Percentiles rank a stretch among this genome's conserved stretches.
Conservation (phyloP, 306 rosid genomes). For the Ormosia emarginata region DNA sequence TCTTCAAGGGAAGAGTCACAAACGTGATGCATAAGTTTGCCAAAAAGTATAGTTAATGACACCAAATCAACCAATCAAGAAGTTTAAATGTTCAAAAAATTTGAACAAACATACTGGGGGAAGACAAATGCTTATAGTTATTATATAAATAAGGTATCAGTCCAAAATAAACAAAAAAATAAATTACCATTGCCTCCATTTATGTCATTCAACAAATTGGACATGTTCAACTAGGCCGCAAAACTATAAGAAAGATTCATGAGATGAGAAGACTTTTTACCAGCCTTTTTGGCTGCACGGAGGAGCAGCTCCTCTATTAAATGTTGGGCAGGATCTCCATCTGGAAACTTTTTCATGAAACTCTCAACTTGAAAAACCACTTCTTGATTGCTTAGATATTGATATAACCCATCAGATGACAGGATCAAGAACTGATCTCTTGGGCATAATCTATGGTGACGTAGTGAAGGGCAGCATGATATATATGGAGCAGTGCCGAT, state of each 20-base stretch:
- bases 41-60: background rate
- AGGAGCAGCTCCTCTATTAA: conserved; percentile 97
- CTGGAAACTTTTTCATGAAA: conserved; percentile 97
- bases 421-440: conserved; percentile 91
- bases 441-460: conserved; percentile 82
- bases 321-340: conserved; percentile 99
- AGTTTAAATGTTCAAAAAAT: background rate
- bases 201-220: conserved; percentile 4
- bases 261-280: conserved; percentile 40
- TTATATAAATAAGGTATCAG: background rate
- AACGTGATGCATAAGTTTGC: no score
- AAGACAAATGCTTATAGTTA: background rate
- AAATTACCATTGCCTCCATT: background rate
- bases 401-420: conserved; percentile 96
- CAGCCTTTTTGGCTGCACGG: conserved; percentile 99
- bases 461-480: conserved; percentile 89
- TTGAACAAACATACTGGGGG: background rate
- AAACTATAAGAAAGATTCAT: background rate
- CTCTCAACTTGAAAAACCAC: conserved; percentile 91
- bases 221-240: background rate
- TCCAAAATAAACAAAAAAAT: background rate
- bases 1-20: background rate
- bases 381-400: conserved; percentile 91
- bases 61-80: no score
- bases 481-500: conserved; percentile 91